phyloP scores from a whole-genome alignment of 345 rosid species.

The Gossypium mustelinum region DNA sequence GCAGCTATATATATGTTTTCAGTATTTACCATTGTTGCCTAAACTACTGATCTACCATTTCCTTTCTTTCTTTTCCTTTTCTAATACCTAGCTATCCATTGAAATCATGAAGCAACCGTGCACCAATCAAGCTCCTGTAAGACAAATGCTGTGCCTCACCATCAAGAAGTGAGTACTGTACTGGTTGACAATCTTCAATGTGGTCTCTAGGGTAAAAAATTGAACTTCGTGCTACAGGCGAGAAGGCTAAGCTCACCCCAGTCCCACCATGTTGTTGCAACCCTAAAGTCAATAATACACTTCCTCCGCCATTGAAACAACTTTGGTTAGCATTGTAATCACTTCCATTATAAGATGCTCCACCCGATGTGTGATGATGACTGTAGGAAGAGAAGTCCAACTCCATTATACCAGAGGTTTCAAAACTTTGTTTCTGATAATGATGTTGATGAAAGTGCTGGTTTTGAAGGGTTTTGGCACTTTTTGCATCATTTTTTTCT shows the following conservation, averaged over 20 bases:
- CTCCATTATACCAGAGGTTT: conserved; percentile 40
- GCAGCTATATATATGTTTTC: conserved; percentile 15
- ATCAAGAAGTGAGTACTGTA: conserved; percentile 76
- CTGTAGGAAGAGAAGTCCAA: conserved; percentile 45
- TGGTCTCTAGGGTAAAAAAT: conserved; percentile 79
- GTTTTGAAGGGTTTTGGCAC: conserved; percentile 26
- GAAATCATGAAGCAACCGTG: conserved; percentile 87
- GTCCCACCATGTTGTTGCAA: conserved; percentile 71
- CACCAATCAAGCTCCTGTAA: conserved; percentile 90
- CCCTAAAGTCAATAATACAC: conserved; percentile 91
- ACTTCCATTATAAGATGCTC: conserved; percentile 27
- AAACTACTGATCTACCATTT: conserved; percentile 9
- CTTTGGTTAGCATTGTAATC: conserved; percentile 24
- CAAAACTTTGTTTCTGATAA: conserved; percentile 26
- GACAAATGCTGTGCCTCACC: conserved; percentile 85
- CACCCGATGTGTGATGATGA: conserved; percentile 43
- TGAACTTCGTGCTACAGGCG: conserved; percentile 58
- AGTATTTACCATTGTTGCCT: conserved; percentile 25
- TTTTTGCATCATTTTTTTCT: conserved; percentile 38
- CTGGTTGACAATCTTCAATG: conserved; percentile 64
- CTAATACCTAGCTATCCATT: conserved; percentile 41
- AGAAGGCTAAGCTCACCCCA: conserved; percentile 72
- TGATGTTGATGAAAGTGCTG: conserved; percentile 21
- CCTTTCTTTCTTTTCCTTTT: background rate
- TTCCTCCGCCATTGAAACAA: conserved; percentile 52